These are phyloP conservation scores for Eucalyptus cloeziana DNA, from an alignment of 345 rosid genomes.

Conservation along the genomic window DNA sequence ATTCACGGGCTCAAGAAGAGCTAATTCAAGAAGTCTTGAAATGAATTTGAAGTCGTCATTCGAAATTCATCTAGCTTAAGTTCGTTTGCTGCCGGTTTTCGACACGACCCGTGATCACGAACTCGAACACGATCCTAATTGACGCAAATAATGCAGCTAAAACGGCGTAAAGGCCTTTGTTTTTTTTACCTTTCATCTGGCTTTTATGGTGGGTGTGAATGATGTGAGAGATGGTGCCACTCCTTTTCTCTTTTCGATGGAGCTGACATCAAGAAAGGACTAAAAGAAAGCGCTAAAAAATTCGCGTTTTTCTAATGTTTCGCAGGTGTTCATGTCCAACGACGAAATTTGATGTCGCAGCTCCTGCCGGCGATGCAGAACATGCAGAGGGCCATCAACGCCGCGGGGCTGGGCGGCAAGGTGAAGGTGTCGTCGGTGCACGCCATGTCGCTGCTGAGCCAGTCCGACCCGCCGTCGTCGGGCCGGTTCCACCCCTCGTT, in stretches of 20 bases:
- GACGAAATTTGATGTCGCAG: conserved; percentile 65
- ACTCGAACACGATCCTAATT: background rate
- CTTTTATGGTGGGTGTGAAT: background rate
- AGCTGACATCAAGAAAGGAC: background rate
- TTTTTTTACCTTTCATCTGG: background rate
- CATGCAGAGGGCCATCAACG: conserved; percentile 55
- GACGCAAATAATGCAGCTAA: background rate
- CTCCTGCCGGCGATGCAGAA: conserved; percentile 86
- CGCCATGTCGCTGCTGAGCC: conserved; percentile 66
- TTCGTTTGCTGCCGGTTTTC: rapidly evolving
- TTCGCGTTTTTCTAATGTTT: background rate
- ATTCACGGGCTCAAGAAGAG: background rate
- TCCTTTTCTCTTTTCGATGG: background rate
- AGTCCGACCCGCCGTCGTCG: conserved; percentile 83
- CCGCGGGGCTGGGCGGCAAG: conserved; percentile 65
- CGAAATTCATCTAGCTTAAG: background rate
- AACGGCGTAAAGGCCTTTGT: background rate
- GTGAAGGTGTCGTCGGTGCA: conserved; percentile 87
- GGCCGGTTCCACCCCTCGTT: conserved; percentile 47
- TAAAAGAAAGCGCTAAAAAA: background rate
- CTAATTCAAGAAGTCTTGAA: background rate
- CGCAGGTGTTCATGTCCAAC: conserved; percentile 53
- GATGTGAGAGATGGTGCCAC: background rate
- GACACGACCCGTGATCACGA: background rate
- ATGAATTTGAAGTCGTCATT: background rate